Conservation (phyloP, 176 grass and related monocot species). For the Aechmea fasciata region DNA sequence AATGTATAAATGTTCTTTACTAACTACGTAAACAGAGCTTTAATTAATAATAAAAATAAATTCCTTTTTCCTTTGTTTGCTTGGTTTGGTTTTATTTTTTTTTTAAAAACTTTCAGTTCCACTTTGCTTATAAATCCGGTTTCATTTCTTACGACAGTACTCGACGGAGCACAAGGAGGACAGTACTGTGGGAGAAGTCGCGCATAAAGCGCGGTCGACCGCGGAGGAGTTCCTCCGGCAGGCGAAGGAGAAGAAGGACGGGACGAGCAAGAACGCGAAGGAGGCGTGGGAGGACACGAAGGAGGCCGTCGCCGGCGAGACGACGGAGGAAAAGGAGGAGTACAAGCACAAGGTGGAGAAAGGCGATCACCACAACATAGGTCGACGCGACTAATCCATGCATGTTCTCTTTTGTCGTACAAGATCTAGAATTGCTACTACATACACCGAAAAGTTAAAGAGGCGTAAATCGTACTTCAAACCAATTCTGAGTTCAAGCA, state of each 20-base stretch:
- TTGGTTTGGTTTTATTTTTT: not conserved
- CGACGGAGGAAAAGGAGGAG: conserved; percentile 40
- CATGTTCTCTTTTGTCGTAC: not conserved
- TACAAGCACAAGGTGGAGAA: conserved; percentile 61
- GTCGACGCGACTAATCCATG: not conserved
- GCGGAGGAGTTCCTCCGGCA: conserved; percentile 74
- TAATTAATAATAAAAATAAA: no score
- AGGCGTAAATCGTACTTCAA: no score
- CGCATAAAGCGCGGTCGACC: conserved; percentile 58
- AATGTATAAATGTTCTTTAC: no score
- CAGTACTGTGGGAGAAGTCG: conserved; percentile 24
- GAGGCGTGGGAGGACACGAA: conserved; percentile 48
- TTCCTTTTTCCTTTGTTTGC: no score
- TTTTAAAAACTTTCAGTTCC: not conserved
- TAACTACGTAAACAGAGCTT: no score
- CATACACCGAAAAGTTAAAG: not conserved
- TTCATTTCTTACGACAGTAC: conserved; percentile 7
- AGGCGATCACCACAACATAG: conserved; percentile 39
- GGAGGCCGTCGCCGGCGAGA: conserved; percentile 50
- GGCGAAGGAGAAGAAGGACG: conserved; percentile 73
- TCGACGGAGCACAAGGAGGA: conserved; percentile 45
- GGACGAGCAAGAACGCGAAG: conserved; percentile 29
- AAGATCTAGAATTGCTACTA: not conserved
- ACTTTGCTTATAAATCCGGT: not conserved
- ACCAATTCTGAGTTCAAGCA: no score